Evolutionary conservation across 1,139 yeast species (phyloP), one percentile per base, ranked within the genome.

Genomic region (Nakaseomyces sp.): DNA sequence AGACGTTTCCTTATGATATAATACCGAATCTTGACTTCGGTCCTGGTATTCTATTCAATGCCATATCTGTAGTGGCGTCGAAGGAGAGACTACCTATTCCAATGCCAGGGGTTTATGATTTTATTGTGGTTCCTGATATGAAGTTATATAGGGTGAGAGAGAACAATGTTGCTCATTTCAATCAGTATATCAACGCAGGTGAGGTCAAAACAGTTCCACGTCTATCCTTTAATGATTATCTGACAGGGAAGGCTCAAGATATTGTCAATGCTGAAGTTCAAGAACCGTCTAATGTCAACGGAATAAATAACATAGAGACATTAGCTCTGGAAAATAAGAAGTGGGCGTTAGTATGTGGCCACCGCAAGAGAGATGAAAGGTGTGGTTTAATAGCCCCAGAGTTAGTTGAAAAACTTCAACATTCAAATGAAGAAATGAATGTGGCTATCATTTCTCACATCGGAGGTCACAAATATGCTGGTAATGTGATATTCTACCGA

Each of bases 401-500:
- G 13, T 28, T 54, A 3, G 16, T 50, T 12, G 37, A 43, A 13
- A 18, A 43, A 29, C 12, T 43, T 3, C 44, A 43, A 16, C 20
- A 18, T 2, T 35, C 42, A 16, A 24, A 38, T n/a, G 20, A 28
- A 4, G 39, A 45, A 7, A 45, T 33, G 20, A 46, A 48, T 22
- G 33, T 49, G 28, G 61, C 51, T 3, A 26, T 56, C 5, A 44
- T 56, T 12, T 57, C 61, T 10, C 61, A 57, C 37, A 46, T 57
- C n/a, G 60, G 61, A 3, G 61, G 61, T 4, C 61, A 57, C 40
- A 54, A 54, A 33, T 55, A 46, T 45, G 61, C 61, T 4, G 61
- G 61, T 3, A 57, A 57, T 37, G 31, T 57, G 15, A 50, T 54
- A 8, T 35, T 49, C 16, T 57, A 57, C 43, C 49, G 44, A 4